Base-by-base conservation (phyloP, 768 basidiomycete genomes). In the Phaffia tasmanica region DNA sequence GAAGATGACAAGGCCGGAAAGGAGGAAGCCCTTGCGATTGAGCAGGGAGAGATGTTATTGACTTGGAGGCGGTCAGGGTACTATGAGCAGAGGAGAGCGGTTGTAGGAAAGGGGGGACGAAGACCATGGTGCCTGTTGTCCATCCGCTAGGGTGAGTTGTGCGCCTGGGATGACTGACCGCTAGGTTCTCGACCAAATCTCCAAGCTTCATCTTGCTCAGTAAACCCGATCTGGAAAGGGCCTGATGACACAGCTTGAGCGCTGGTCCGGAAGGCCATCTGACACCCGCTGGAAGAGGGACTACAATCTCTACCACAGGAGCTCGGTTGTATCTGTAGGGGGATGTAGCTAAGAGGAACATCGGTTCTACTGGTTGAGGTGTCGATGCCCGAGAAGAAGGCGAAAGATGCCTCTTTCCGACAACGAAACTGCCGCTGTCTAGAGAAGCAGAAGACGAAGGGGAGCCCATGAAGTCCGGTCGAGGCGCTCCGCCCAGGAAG, bases 1-100 rank as follows among this genome's bases (percentile, higher is more conserved):
- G 76, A 7, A 76, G 70, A 69, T 76, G 74, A 8, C 73, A 72
- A 47, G 57, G 32, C 11, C 35, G 35, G 35, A 42, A 42, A 11
- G 35, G 35, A 42, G 35, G 35, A 42, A 42, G 35, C 35, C 4
- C 35, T 42, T 42, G 35, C 11, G 57, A 3, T 23, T 29, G 21
- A 42, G 18, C 29, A 0, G 57, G 46, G 23, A 49, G n/a, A 3
- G 50, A 27, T 1, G 23, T 7, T 46, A 3, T 25, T 19, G n/a
- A 21, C 59, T 18, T 16, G 42, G 53, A 15, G 48, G 21, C 3
- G 0, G 19, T 27, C 23, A 47, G 35, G 4, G 1, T 9, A 3
- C 55, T 48, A 55, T 63, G 48, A 15, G 55, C n/a, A 21, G 55
- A 49, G n/a, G 66, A 67, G 35, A 67, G 61, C 0, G 66, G 66